Evolutionary conservation across 2,329 filamentous ascomycete species (phyloP).

Genomic region (Pestalotiopsis sp.): DNA sequence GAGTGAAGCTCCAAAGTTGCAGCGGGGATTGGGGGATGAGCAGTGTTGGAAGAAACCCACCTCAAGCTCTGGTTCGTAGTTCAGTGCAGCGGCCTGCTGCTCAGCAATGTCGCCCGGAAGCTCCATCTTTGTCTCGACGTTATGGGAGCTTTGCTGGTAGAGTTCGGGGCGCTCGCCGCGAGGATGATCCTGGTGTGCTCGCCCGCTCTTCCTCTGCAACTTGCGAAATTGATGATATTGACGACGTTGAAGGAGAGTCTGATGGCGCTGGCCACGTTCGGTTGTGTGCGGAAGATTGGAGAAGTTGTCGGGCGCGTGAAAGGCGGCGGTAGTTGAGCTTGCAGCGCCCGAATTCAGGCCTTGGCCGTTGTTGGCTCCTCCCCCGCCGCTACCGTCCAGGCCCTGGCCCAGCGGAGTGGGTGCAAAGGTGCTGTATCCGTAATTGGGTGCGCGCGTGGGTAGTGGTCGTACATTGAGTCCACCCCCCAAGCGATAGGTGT

Average conservation of each 20-base stretch:
- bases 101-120: slow-evolving; percentile 50
- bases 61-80: slow-evolving; percentile 59
- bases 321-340: slow-evolving; percentile 17
- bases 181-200: slow-evolving; percentile 15
- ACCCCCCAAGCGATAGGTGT: slow-evolving; percentile 10
- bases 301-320: slow-evolving; percentile 23
- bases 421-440: slow-evolving; percentile 22
- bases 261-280: slow-evolving; percentile 12
- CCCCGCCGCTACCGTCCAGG: slow-evolving; percentile 22
- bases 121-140: slow-evolving; percentile 46
- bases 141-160: slow-evolving; percentile 14
- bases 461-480: slow-evolving; percentile 26
- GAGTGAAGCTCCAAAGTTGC: neutral
- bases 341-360: neutral
- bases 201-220: slow-evolving; percentile 14
- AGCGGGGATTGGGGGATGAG: neutral
- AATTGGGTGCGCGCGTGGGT: too few relatives aligned
- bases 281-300: slow-evolving; percentile 15
- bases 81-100: slow-evolving; percentile 61
- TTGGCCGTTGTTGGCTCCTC: slow-evolving; percentile 12
- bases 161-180: slow-evolving; percentile 7
- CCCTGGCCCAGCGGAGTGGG: slow-evolving; percentile 29
- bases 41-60: slow-evolving; percentile 37
- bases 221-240: neutral
- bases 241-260: too few relatives aligned